phyloP scores from a whole-genome alignment of 1,139 yeast species.

The Yamadazyma aaseri region DNA sequence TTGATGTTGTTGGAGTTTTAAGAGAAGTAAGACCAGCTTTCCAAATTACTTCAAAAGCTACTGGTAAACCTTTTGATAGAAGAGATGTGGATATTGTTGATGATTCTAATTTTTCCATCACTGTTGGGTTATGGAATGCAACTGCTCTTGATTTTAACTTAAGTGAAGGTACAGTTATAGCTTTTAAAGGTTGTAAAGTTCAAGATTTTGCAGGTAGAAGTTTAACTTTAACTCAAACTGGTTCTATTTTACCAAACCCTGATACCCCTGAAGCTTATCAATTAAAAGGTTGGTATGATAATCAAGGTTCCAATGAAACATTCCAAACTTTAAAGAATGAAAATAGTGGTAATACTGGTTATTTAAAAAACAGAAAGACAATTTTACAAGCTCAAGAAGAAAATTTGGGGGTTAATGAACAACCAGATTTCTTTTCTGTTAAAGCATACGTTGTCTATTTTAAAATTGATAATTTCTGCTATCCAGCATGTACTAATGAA shows the following conservation, averaged over 20 bases:
- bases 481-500: constrained; percentile 79
- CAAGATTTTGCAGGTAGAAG: constrained; percentile 88
- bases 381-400: constrained; percentile 67
- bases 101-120: constrained; percentile 71
- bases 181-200: constrained; percentile 87
- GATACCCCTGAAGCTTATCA: constrained; percentile 85
- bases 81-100: constrained; percentile 88
- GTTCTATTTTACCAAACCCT: constrained; percentile 76
- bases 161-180: constrained; percentile 84
- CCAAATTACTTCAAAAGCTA: constrained; percentile 86
- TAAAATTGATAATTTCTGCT: constrained; percentile 73
- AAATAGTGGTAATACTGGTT: constrained; percentile 24
- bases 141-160: constrained; percentile 73
- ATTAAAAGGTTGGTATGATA: constrained; percentile 94
- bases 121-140: constrained; percentile 89
- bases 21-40: constrained; percentile 72
- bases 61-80: constrained; percentile 88
- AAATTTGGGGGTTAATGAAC: constrained; percentile 69
- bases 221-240: constrained; percentile 76
- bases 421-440: constrained; percentile 73
- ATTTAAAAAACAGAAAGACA: constrained; percentile 55
- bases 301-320: constrained; percentile 61
- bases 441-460: constrained; percentile 74
- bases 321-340: constrained; percentile 62
- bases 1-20: constrained; percentile 87